Evolutionary conservation across 2,329 filamentous ascomycete genomes (phyloP).

Genomic region (Aschersonia sp.): DNA sequence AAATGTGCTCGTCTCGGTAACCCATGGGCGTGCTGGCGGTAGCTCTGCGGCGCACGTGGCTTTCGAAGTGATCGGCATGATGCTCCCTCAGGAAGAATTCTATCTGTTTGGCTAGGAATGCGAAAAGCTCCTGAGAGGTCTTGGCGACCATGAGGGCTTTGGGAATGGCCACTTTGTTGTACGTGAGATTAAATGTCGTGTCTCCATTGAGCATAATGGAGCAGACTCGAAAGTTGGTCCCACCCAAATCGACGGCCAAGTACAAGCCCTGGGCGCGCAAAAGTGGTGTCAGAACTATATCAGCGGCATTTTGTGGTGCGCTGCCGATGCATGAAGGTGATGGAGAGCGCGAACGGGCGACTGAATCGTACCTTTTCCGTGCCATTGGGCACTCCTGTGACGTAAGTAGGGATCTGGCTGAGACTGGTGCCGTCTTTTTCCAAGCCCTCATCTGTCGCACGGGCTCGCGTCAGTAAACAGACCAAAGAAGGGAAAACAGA

Average conservation of each 20-base stretch:
- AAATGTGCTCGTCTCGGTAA: constrained; percentile 60
- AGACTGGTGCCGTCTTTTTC: constrained; percentile 64
- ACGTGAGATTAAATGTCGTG: constrained; percentile 86
- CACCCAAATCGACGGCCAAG: constrained; percentile 92
- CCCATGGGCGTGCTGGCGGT: constrained; percentile 44
- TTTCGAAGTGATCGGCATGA: constrained; percentile 74
- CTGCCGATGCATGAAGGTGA: neutral
- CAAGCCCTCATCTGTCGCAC: constrained; percentile 58
- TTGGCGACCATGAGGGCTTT: constrained; percentile 81
- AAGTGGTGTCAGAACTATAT: neutral
- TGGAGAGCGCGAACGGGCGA: neutral
- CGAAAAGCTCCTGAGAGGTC: constrained; percentile 75
- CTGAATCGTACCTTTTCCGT: constrained; percentile 63
- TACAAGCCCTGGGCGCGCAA: constrained; percentile 60
- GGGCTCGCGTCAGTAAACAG: neutral
- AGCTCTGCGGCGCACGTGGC: constrained; percentile 49
- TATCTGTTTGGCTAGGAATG: constrained; percentile 86
- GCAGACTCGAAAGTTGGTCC: constrained; percentile 97
- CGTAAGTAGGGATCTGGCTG: constrained; percentile 95
- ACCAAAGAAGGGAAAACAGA: neutral
- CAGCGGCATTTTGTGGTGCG: neutral
- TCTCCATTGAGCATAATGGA: constrained; percentile 89
- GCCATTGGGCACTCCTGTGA: constrained; percentile 89
- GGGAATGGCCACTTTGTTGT: constrained; percentile 84
- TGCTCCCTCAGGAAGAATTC: constrained; percentile 76